These are phyloP conservation scores for Saururus chinensis DNA, from an alignment of 164 flowering plant species.

Conservation along the genomic window DNA sequence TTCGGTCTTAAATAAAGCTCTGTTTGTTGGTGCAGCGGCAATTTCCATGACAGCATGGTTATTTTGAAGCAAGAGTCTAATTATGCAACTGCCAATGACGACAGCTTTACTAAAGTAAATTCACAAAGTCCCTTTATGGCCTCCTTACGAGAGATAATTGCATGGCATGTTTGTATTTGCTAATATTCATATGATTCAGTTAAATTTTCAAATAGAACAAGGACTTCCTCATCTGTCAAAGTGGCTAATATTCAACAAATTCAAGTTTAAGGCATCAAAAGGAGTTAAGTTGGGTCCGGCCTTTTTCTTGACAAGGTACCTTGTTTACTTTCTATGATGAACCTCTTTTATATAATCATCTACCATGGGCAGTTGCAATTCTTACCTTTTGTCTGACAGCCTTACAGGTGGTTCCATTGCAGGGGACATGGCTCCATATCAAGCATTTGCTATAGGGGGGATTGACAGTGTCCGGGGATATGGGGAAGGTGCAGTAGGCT, in stretches of 20 bases:
- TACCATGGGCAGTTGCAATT: not conserved
- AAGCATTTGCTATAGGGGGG: conserved; percentile 93
- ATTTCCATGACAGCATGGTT: conserved; percentile 68
- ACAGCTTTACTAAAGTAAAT: conserved; percentile 61
- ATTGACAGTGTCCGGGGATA: conserved; percentile 83
- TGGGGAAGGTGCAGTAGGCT: conserved; percentile 93
- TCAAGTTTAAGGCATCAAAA: conserved; percentile 78
- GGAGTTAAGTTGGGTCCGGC: conserved; percentile 80
- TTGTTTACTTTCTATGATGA: conserved; percentile 2
- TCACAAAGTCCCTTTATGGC: not conserved
- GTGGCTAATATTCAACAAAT: conserved; percentile 81
- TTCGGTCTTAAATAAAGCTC: not conserved
- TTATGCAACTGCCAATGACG: conserved; percentile 59
- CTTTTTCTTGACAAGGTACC: conserved; percentile 67
- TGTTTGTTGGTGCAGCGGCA: conserved; percentile 49
- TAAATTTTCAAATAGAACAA: conserved; percentile 85
- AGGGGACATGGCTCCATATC: conserved; percentile 97
- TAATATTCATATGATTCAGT: conserved; percentile 27
- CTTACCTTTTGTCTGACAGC: conserved; percentile 35
- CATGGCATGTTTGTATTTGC: not conserved
- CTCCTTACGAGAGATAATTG: not conserved
- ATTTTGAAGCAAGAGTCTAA: conserved; percentile 86
- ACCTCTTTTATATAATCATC: not conserved
- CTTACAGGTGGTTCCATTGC: conserved; percentile 92
- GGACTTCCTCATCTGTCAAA: conserved; percentile 81